A percentile compares a stretch with the other conserved stretches of the same genome.
Evolutionary conservation across 768 basidiomycete genomes (phyloP).

Genomic region (Zangia roseola): DNA sequence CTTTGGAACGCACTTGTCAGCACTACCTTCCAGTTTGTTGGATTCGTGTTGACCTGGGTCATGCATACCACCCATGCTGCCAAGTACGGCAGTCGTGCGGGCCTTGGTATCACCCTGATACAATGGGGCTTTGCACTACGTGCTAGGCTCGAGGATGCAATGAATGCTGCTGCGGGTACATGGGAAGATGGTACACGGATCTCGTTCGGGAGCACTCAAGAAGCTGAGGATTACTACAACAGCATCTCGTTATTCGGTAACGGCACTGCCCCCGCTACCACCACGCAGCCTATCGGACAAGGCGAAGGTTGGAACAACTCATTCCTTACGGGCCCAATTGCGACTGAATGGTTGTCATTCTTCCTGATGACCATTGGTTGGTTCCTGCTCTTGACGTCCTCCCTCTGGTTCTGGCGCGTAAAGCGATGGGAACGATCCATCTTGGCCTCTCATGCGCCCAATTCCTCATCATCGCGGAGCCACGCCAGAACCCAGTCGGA

Average conservation of each 20-base stretch:
- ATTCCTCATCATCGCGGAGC: conserved; percentile 34
- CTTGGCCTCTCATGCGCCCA: conserved; percentile 43
- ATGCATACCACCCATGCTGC: conserved; percentile 92
- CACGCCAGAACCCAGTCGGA: conserved; percentile 27
- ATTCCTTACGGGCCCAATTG: conserved; percentile 55
- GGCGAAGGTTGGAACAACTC: conserved; percentile 36
- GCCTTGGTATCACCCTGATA: conserved; percentile 93
- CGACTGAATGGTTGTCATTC: conserved; percentile 94
- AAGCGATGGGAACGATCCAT: conserved; percentile 87
- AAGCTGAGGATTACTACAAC: conserved; percentile 45
- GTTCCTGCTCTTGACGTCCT: conserved; percentile 87
- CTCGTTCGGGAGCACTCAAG: conserved; percentile 43
- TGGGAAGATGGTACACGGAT: conserved; percentile 34
- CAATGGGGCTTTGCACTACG: conserved; percentile 90
- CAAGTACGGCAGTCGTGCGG: conserved; percentile 89
- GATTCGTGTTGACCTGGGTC: conserved; percentile 89
- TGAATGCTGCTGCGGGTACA: conserved; percentile 30
- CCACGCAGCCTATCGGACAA: conserved; percentile 7
- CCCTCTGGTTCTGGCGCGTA: conserved; percentile 87
- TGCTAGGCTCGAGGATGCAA: conserved; percentile 44
- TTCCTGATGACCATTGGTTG: conserved; percentile 90
- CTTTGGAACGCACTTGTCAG: conserved; percentile 93
- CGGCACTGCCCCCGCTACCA: conserved; percentile 17
- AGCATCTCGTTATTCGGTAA: conserved; percentile 28
- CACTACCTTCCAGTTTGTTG: conserved; percentile 96